A percentile compares a stretch with the other conserved stretches of the same genome.
phyloP scores from a whole-genome alignment of 2,329 filamentous ascomycete species.

The Phyllosticta citribraziliensis region DNA sequence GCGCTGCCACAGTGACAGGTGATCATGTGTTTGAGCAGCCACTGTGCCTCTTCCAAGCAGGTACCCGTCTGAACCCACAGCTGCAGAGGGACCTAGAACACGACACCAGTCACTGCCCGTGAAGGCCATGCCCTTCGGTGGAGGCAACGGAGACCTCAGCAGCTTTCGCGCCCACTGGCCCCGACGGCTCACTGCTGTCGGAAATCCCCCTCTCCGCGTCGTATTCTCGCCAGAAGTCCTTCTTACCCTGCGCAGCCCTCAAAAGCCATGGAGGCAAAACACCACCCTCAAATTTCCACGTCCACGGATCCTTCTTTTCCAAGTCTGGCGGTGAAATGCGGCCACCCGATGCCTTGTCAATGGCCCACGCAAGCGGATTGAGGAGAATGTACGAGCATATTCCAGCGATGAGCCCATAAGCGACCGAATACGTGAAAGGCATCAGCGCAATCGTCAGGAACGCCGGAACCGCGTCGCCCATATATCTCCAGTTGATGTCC shows the following conservation, averaged over 20 bases:
- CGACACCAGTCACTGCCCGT: not conserved
- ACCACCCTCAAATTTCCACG: slow-evolving; percentile 64
- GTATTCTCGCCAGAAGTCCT: slow-evolving; percentile 55
- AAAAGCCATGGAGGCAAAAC: slow-evolving; percentile 65
- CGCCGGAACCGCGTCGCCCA: slow-evolving; percentile 73
- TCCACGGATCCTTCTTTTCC: slow-evolving; percentile 70
- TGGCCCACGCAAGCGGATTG: slow-evolving; percentile 59
- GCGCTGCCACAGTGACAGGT: too few species aligned
- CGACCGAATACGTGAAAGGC: slow-evolving; percentile 85
- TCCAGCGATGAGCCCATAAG: slow-evolving; percentile 74
- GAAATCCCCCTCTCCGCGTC: not conserved
- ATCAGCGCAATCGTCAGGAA: slow-evolving; percentile 77
- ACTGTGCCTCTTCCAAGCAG: too few species aligned
- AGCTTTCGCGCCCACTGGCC: not conserved
- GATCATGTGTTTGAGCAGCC: too few species aligned
- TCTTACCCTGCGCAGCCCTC: slow-evolving; percentile 56
- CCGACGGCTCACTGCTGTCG: not conserved
- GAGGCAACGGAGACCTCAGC: not conserved
- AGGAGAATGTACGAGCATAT: slow-evolving; percentile 68
- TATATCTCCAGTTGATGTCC: slow-evolving; percentile 83
- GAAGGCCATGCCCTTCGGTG: not conserved
- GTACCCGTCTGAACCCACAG: not conserved
- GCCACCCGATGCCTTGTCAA: slow-evolving; percentile 57
- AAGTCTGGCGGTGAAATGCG: slow-evolving; percentile 66
- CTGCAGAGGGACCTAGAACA: not conserved